These are phyloP conservation scores for Elsinoe perseae DNA, from an alignment of 2,329 filamentous ascomycete genomes.

Conservation along the genomic window DNA sequence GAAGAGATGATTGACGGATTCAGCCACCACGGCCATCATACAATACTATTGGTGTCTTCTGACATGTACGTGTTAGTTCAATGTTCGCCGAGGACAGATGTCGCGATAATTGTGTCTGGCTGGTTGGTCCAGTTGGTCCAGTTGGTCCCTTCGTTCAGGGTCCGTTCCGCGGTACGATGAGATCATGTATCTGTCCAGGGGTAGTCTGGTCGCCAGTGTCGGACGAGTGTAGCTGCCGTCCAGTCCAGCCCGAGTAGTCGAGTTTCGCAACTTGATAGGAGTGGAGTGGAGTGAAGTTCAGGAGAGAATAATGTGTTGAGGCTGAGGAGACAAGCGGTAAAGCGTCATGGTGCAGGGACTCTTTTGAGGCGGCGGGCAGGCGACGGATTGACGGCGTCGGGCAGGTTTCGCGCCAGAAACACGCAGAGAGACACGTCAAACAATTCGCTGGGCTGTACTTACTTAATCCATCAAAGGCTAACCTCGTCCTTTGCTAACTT, in stretches of 20 bases:
- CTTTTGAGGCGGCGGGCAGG: not conserved
- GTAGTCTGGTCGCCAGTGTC: too few relatives aligned
- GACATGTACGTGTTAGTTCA: conserved; percentile 1
- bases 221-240: not conserved
- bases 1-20: conserved; percentile 63
- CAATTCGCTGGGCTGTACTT: conserved; percentile 6
- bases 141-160: conserved; percentile 12
- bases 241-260: not conserved
- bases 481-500: not conserved
- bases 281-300: not conserved
- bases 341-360: conserved; percentile 13
- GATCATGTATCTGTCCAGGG: conserved; percentile 10
- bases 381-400: not conserved
- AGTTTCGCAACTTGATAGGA: not conserved
- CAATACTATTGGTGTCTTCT: conserved; percentile 4
- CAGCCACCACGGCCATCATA: conserved; percentile 43
- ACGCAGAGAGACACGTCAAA: conserved; percentile 13
- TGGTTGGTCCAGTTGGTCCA: not conserved
- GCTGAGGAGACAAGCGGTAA: conserved; percentile 16
- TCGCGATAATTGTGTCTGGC: not conserved
- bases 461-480: conserved; percentile 3
- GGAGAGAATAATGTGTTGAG: conserved; percentile 13
- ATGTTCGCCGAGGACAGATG: not conserved
- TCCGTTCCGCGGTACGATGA: conserved; percentile 15
- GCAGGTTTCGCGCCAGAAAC: not conserved